Evolutionary conservation across 164 flowering plant genomes (phyloP), one percentile per base, ranked within the genome.

Genomic region (Paratinospora sagittata): DNA sequence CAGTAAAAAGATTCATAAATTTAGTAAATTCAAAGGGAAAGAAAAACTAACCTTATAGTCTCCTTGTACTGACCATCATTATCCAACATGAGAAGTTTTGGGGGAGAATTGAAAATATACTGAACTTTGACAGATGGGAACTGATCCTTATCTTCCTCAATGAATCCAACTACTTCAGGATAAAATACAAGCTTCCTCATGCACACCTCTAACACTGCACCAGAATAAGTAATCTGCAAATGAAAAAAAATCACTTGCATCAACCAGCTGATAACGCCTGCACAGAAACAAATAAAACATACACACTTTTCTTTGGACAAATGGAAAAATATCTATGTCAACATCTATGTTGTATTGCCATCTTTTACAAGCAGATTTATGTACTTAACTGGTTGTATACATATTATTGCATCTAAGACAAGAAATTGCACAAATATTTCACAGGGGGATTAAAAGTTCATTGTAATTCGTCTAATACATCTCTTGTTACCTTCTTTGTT

Each of bases 101-200:
- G 98, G 9, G 98, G 98, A 72, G 98, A 89, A 75, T 87, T 85
- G 84, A 81, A 90, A 43, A 78, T 72, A 78, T 92, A 90, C 63
- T 90, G 89, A 74, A 88, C 86, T 83, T 82, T 89, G 65, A 92
- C 23, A 24, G 79, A 79, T 39, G 91, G 92, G 70, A 91, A 91
- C 73, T 82, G 82, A 67, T 91, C 91, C 79, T 88, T 90, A 81
- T 90, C 95, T 72, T 92, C 98, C 80, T 92, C 97, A 55, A 90
- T 88, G 73, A 92, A 90, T 39, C 87, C 84, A 64, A 92, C 96
- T 75, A 92, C 77, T 78, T 92, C 97, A 39, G 97, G 98, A 83
- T 92, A 93, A 79, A 90, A 91, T 19, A 91, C 96, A 72, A 93
- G 86, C 76, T 93, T 93, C 81, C 98, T 89, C 92, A 86, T 87